Evolutionary conservation across 31 red algal species (phyloP).

Genomic region (Pterothamnion heteromorphum): DNA sequence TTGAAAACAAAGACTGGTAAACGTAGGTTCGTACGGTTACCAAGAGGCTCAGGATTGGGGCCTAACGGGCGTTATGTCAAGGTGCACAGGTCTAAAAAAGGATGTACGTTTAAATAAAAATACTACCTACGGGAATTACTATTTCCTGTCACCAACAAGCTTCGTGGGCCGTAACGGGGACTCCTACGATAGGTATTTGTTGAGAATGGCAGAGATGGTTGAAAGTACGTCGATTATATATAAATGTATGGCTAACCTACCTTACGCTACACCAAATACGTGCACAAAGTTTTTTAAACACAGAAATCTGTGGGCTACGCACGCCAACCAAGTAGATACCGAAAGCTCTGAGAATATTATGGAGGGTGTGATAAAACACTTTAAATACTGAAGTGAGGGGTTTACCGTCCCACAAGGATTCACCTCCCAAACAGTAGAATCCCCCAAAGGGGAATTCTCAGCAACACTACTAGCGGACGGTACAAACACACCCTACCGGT

Average conservation of each 20-base stretch:
- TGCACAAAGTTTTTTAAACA: not conserved
- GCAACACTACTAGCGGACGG: conserved; percentile 91
- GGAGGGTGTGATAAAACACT: conserved; percentile 98
- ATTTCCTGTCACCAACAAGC: conserved; percentile 62
- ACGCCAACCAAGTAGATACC: not conserved
- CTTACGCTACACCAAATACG: too few species aligned
- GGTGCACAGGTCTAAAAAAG: not conserved
- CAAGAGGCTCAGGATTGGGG: conserved; percentile 90
- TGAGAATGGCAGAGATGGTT: conserved; percentile 94
- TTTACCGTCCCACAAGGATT: conserved; percentile 79
- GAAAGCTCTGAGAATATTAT: conserved; percentile 47
- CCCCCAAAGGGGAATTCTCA: conserved; percentile 98
- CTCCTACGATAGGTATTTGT: conserved; percentile 93
- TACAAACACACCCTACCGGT: conserved; percentile 97
- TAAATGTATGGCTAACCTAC: too few species aligned
- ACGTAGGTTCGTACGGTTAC: conserved; percentile 84
- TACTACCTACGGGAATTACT: not conserved
- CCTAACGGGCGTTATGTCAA: conserved; percentile 84
- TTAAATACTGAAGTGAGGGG: conserved; percentile 95
- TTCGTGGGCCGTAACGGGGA: conserved; percentile 93
- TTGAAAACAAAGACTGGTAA: conserved; percentile 97
- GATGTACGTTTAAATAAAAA: not conserved
- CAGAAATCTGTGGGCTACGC: not conserved
- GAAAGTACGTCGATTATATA: conserved; percentile 83
- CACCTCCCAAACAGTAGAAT: conserved; percentile 86